Percentiles rank a stretch among this genome's conserved stretches.
phyloP scores from a whole-genome alignment of 2,329 filamentous ascomycete genomes.

The Blastomyces gilchristii region DNA sequence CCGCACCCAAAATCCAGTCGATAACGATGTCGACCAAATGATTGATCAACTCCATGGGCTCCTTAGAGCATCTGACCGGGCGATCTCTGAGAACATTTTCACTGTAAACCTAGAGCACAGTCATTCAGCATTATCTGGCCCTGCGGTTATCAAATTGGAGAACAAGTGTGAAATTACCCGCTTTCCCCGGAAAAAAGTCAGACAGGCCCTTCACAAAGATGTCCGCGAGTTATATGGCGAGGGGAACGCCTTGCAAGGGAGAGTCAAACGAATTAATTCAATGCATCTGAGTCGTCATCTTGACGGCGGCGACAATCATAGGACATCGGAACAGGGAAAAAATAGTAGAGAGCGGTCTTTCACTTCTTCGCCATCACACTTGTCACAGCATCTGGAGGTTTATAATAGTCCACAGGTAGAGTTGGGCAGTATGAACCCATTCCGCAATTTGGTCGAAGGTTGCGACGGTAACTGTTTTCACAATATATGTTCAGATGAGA shows the following conservation, averaged over 20 bases:
- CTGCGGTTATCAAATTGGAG: conserved; percentile 19
- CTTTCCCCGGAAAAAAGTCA: not conserved
- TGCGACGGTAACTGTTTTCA: conserved; percentile 2
- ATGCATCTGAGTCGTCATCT: not conserved
- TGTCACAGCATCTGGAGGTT: not conserved
- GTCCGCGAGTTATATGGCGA: not conserved
- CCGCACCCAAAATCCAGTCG: conserved; percentile 8
- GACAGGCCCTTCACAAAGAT: not conserved
- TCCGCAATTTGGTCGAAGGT: conserved; percentile 5
- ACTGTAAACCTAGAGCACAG: conserved; percentile 23
- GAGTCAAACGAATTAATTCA: not conserved
- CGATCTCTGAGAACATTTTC: conserved; percentile 19
- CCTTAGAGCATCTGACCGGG: conserved; percentile 16
- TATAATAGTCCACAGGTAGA: not conserved
- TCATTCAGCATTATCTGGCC: conserved; percentile 24
- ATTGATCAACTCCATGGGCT: conserved; percentile 24
- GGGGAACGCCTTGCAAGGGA: not conserved
- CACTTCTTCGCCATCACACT: not conserved
- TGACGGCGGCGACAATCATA: not conserved
- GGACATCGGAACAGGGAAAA: not conserved
- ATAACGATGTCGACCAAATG: conserved; percentile 18
- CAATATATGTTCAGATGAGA: not conserved
- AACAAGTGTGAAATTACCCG: conserved; percentile 19
- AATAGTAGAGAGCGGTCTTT: not conserved
- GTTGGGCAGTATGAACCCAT: conserved; percentile 9